Percentiles rank a stretch among this genome's conserved stretches.
phyloP scores from a whole-genome alignment of 306 rosid genomes.

The Canavalia ensiformis region DNA sequence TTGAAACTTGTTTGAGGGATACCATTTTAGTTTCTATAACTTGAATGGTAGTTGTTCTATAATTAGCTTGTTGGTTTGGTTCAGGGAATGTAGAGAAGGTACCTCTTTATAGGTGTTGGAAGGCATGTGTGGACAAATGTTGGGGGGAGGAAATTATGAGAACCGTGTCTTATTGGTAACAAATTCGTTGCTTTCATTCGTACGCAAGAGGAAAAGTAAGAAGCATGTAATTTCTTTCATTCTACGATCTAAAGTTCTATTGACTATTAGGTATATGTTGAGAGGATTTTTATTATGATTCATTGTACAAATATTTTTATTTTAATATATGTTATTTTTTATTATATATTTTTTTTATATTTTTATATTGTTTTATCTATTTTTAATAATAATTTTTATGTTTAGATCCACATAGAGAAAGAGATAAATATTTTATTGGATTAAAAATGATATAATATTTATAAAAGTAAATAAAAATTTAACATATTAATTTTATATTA shows the following conservation, averaged over 20 bases:
- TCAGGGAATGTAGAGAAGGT: background rate
- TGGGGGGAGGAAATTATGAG: background rate
- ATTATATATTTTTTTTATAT: too few relatives aligned
- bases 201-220: background rate
- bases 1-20: conserved; percentile 39
- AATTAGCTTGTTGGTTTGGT: background rate
- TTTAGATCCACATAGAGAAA: too few relatives aligned
- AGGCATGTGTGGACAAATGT: background rate
- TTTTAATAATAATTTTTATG: too few relatives aligned
- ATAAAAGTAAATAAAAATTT: too few relatives aligned
- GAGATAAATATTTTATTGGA: too few relatives aligned
- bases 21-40: conserved; percentile 48
- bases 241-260: background rate
- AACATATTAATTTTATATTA: too few relatives aligned
- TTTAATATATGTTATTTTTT: background rate
- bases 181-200: background rate
- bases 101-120: conserved; percentile 40
- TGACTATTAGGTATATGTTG: background rate
- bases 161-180: background rate
- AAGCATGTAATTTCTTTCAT: background rate
- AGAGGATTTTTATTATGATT: too few relatives aligned
- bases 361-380: too few relatives aligned
- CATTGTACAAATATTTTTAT: too few relatives aligned
- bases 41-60: background rate
- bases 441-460: too few relatives aligned